A percentile compares a stretch with the other conserved stretches of the same genome.
Evolutionary conservation across 495 filamentous ascomycete genomes (phyloP).

Genomic region (Aspergillus diversus): DNA sequence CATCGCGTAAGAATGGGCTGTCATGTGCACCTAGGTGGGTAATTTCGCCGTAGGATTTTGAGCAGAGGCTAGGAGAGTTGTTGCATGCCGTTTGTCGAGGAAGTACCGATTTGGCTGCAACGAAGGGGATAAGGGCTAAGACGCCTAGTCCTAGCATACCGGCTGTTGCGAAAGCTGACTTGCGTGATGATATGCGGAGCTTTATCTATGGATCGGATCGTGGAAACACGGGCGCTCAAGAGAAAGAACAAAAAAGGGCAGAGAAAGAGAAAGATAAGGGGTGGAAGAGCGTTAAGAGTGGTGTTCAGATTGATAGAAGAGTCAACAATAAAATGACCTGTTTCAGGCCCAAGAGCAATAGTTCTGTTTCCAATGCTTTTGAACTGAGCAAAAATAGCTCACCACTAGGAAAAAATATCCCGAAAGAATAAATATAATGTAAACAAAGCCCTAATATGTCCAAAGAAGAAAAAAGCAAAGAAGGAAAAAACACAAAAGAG

Average conservation of each 20-base stretch:
- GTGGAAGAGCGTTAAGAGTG: neutral
- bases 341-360: neutral
- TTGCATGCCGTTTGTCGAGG: conserved; percentile 57
- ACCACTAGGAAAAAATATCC: too few species aligned
- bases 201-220: neutral
- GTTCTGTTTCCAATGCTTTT: neutral
- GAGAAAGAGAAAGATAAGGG: neutral
- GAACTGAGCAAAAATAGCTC: too few species aligned
- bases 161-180: neutral
- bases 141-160: conserved; percentile 36
- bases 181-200: too few species aligned
- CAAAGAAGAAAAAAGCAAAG: neutral
- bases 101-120: conserved; percentile 34
- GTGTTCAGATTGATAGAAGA: neutral
- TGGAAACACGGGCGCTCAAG: neutral
- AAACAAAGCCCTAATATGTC: neutral
- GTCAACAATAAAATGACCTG: neutral
- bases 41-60: conserved; percentile 61
- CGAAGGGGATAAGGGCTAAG: conserved; percentile 37
- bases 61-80: conserved; percentile 63
- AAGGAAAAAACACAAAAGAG: neutral
- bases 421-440: too few species aligned
- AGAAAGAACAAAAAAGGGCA: neutral
- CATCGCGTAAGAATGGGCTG: conserved; percentile 60
- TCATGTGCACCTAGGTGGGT: conserved; percentile 69